Base-by-base conservation (phyloP, 805 yeast species). In the Candida loeiensis region DNA sequence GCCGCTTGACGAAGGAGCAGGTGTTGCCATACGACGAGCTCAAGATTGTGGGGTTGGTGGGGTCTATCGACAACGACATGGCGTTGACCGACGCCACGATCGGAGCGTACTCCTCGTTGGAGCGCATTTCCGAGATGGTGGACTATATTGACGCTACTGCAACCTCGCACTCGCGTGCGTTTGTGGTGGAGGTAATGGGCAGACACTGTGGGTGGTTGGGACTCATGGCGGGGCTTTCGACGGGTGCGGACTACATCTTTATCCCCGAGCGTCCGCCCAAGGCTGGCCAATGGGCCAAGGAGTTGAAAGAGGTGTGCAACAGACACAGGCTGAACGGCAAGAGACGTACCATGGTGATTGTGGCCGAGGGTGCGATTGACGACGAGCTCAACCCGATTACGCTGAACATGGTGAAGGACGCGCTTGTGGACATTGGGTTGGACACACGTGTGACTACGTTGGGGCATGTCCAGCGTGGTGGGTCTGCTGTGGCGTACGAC, bases 171-270 rank as follows among this genome's bases (percentile, higher is more conserved):
- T 82, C 88, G 21, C 69, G 95, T 57, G 93, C 91, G 3, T 85
- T 85, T 54, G 86, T 85, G 29, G 80, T 85, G 30, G 95, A 85
- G 65, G 95, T 85, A 14, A 85, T 85, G 95, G 95, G 95, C 45
- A 74, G 95, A 63, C 89, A 85, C 59, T 85, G 95, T 69, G 95
- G 95, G 47, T 85, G 95, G 95, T 71, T 85, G 47, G 91, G 85
- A 1, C 66, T 85, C 46, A 79, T 83, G 84, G 80, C 91, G 13
- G 95, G 93, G 48, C 71, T 85, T 44, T 76, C 88, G 11, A 79
- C 88, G 12, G 79, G 89, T 47, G 91, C 95, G 2, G 95, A 85
- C 60, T 85, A 76, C 53, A 80, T 85, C 35, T 77, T 85, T 53
- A 83, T 85, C 47, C 95, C 95, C 13, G 95, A 85, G 61, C 76